Evolutionary conservation across 2,329 filamentous ascomycete genomes (phyloP), one percentile per base, ranked within the genome.

Genomic region (Xylariaceae sp.): DNA sequence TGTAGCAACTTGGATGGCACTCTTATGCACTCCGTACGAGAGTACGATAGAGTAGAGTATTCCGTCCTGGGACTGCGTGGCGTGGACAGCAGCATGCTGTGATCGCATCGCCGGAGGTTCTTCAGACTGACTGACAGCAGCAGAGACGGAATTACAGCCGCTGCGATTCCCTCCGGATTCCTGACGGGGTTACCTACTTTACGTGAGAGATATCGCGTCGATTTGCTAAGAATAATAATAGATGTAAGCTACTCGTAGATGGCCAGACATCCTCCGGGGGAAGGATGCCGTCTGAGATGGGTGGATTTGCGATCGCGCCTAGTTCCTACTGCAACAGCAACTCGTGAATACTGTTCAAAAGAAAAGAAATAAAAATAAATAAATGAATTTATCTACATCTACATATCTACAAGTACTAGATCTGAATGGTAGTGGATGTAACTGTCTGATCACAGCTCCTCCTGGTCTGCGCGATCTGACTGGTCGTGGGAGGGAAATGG

Each of bases 371-470:
- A 30, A 30, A 30, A 5, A 30, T 30, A 30, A 5, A 30, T 30
- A 30, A 5, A 30, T 37, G 5, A 5, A 37, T 37, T 37, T 37
- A 37, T 9, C 4, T 37, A 37, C 35, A 37, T 9, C 35, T 37
- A 37, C 35, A 37, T 37, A 11, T 9, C 7, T 39, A 2, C 37
- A 4, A 2, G 18, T 23, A 2, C 23, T 23, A 42, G 37, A 13
- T 42, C 37, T 42, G 37, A 10, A 42, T 5, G 9, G 37, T 42
- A 37, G 23, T 42, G n/a, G 56, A 57, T 62, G 62, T 58, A 63
- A 61, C 61, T 9, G 56, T 61, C 53, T 51, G 56, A 51, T 49
- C 44, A 55, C 51, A 57, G 56, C 53, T 51, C 53, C 52, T 30
- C 34, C 35, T 34, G 44, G 15, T 62, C 53, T 51, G 17, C 52